Conservation (phyloP, 2,329 filamentous ascomycete genomes). For the Paraphaeosphaeria minitans region DNA sequence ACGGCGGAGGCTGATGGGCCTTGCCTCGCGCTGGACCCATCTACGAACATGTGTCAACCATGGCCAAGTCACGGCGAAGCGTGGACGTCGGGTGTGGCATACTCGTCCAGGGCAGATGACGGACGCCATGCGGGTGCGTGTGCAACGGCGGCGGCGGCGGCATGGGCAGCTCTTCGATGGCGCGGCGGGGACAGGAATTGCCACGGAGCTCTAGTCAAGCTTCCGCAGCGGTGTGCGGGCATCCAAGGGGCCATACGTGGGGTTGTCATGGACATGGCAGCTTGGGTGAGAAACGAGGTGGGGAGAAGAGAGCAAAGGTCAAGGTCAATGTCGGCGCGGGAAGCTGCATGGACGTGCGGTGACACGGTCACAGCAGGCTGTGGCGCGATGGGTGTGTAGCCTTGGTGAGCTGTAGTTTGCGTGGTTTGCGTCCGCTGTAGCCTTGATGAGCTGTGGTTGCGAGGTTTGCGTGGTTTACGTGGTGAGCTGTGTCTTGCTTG, state of each 20-base stretch:
- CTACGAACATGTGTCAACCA: constrained; percentile 52
- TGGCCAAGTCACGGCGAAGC: neutral
- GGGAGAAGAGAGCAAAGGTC: constrained; percentile 13
- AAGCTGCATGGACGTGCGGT: constrained; percentile 1
- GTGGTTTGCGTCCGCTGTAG: constrained; percentile 1
- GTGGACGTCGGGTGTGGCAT: constrained; percentile 29
- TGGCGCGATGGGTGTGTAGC: neutral
- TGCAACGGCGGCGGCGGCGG: constrained; percentile 44
- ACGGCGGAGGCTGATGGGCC: constrained; percentile 94
- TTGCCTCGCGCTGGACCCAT: constrained; percentile 90
- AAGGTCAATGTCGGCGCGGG: neutral
- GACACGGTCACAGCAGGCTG: neutral
- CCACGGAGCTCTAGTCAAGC: constrained; percentile 18
- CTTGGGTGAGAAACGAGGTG: constrained; percentile 19
- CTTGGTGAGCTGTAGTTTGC: too few species aligned
- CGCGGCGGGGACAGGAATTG: neutral
- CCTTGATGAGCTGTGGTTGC: neutral
- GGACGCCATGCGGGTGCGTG: constrained; percentile 65
- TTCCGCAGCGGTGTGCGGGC: constrained; percentile 11
- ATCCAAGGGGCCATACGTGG: constrained; percentile 13
- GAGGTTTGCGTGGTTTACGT: too few species aligned
- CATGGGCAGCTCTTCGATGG: constrained; percentile 26
- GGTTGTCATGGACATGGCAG: constrained; percentile 27
- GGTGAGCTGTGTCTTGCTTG: too few species aligned
- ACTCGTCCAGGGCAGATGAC: constrained; percentile 65